Evolutionary conservation across 2,329 filamentous ascomycete genomes (phyloP), one percentile per base, ranked within the genome.

Genomic region (Penicillium sp.): DNA sequence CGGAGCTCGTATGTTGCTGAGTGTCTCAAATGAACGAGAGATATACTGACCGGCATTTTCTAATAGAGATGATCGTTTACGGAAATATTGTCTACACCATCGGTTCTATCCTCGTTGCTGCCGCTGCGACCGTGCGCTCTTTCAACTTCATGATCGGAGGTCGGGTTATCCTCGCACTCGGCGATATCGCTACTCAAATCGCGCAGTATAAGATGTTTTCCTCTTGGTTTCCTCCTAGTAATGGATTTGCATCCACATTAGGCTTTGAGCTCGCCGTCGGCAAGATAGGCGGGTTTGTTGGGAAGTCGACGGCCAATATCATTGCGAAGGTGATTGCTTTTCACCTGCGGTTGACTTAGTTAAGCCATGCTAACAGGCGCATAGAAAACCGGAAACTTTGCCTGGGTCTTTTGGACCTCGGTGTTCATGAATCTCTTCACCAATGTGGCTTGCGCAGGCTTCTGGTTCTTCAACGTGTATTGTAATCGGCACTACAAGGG

Each of bases 121-220:
- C 81, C 1, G 83, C 84, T 0, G 80, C 84, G 0, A 81, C 79
- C 1, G 75, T 81, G 2, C 81, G 83, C 5, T 82, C 76, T 33
- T 87, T 82, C 70, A 78, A 79, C 19, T 83, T 87, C 67, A 86
- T 87, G 84, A 80, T 87, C 38, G 78, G 76, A 16, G 84, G 83
- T 1, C 72, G 79, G 36, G 73, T 87, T 1, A 70, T 87, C 13
- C 76, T 82, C 29, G 79, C 84, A 0, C 70, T 87, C 0, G 84
- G 84, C n/a, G 84, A 87, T 59, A 84, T 86, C 21, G 82, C 84
- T 0, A 87, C 85, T 0, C 84, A 87, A 62, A 78, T 86, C 31
- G 85, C 85, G 0, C 84, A 87, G 66, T 87, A 87, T 68, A 85
- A 86, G 59, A 81, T 87, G 59, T 87, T 87, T 63, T 85, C 82